A percentile compares a stretch with the other conserved stretches of the same genome.
Conservation (phyloP, 176 grass and related monocot species). For the Oryza glumipatula region DNA sequence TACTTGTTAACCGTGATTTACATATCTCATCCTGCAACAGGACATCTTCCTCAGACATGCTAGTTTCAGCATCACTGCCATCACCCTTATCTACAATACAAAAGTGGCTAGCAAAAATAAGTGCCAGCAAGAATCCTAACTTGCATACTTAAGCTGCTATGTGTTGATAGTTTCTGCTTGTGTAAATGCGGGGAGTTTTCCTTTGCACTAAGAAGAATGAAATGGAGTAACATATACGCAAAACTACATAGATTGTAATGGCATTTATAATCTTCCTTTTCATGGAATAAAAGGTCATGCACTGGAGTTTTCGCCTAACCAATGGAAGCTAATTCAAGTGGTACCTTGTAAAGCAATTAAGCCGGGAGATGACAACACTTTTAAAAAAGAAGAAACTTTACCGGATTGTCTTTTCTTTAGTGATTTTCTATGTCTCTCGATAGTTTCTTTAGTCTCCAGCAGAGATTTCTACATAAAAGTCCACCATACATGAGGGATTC, state of each 20-base stretch:
- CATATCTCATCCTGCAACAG: conserved; percentile 98
- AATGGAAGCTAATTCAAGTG: conserved; percentile 17
- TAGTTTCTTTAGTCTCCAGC: conserved; percentile 85
- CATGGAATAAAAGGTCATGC: conserved; percentile 1
- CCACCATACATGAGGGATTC: conserved; percentile 40
- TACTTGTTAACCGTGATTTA: conserved; percentile 93
- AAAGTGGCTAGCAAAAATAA: background rate
- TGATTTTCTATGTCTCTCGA: conserved; percentile 97
- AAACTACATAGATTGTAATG: conserved; percentile 11
- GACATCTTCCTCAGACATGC: conserved; percentile 86
- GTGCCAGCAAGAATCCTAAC: conserved; percentile 3
- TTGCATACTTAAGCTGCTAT: conserved; percentile 3
- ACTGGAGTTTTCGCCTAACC: background rate
- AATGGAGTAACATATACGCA: conserved; percentile 10
- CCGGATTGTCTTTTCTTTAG: conserved; percentile 90
- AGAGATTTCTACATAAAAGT: conserved; percentile 84
- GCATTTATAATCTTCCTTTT: conserved; percentile 18
- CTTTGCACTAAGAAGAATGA: conserved; percentile 27
- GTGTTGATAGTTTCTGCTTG: background rate
- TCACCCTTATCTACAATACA: conserved; percentile 80
- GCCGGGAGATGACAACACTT: background rate
- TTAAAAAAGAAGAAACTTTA: conserved; percentile 41
- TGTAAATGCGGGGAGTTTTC: conserved; percentile 30
- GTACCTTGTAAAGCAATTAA: conserved; percentile 28
- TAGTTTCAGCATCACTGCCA: conserved; percentile 84